phyloP scores from a whole-genome alignment of 768 basidiomycete species.

The Boletellus emodensis region DNA sequence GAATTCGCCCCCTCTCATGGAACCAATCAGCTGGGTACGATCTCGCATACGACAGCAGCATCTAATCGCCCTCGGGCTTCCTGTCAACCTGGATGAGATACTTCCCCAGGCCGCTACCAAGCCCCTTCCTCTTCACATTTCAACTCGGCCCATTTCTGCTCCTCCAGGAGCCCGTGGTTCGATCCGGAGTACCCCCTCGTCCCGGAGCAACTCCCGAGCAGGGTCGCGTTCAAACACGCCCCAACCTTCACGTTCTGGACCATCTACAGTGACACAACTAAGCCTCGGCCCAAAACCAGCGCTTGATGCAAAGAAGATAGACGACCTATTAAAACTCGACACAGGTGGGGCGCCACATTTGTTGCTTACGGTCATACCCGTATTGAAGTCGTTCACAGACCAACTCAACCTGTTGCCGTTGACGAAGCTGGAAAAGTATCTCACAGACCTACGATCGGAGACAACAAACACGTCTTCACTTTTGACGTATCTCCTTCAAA shows the following conservation, averaged over 20 bases:
- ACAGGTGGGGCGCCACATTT: conserved; percentile 47
- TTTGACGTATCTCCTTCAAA: conserved; percentile 79
- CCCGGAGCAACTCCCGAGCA: conserved; percentile 46
- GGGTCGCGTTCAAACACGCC: conserved; percentile 46
- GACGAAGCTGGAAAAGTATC: conserved; percentile 57
- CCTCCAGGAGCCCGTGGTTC: conserved; percentile 57
- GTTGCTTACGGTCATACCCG: background rate
- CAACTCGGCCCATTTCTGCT: conserved; percentile 76
- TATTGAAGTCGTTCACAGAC: conserved; percentile 41
- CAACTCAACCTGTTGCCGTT: conserved; percentile 69
- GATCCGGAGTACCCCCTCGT: conserved; percentile 26
- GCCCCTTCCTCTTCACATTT: conserved; percentile 75
- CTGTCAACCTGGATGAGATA: conserved; percentile 93
- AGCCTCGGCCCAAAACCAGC: conserved; percentile 76
- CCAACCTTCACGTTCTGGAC: conserved; percentile 35
- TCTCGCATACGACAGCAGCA: conserved; percentile 89
- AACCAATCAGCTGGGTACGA: conserved; percentile 92
- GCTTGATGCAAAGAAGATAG: conserved; percentile 63
- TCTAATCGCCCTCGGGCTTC: conserved; percentile 86
- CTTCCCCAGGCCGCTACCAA: conserved; percentile 63
- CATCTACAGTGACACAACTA: conserved; percentile 34
- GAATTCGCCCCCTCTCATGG: conserved; percentile 66
- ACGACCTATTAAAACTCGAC: conserved; percentile 60
- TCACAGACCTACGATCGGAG: conserved; percentile 64
- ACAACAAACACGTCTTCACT: conserved; percentile 73